Conservation (phyloP, 1,284 basidiomycete species). For the Fomitopsis pinicola region DNA sequence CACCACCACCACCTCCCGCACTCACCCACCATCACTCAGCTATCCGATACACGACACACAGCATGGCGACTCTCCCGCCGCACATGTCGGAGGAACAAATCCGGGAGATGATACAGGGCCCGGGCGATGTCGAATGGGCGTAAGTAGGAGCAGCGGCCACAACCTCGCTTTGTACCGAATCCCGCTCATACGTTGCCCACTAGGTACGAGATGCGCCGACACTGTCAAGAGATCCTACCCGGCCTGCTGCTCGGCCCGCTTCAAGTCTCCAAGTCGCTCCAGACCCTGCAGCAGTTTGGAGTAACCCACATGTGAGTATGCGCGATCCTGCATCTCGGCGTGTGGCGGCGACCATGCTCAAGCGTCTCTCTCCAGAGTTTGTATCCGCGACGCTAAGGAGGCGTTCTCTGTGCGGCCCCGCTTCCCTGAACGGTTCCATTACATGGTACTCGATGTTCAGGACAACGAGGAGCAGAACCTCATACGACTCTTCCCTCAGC, state of each 20-base stretch:
- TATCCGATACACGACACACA: background rate
- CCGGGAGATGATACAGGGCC: slow-evolving; percentile 65
- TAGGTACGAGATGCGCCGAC: slow-evolving; percentile 93
- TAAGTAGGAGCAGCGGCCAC: slow-evolving; percentile 23
- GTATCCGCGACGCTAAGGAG: slow-evolving; percentile 84
- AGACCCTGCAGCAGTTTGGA: slow-evolving; percentile 56
- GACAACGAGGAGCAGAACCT: slow-evolving; percentile 91
- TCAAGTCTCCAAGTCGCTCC: slow-evolving; percentile 78
- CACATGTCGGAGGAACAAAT: slow-evolving; percentile 44
- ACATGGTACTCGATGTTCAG: slow-evolving; percentile 82
- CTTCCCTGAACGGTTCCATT: slow-evolving; percentile 77
- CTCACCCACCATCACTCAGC: background rate
- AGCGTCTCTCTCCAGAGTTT: slow-evolving; percentile 43
- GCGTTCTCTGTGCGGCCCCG: slow-evolving; percentile 84
- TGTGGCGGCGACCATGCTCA: background rate
- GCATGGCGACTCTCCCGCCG: background rate
- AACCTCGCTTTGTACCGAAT: background rate
- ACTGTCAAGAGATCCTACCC: slow-evolving; percentile 90
- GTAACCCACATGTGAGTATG: slow-evolving; percentile 84
- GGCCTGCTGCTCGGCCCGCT: slow-evolving; percentile 85
- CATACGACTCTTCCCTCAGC: slow-evolving; percentile 79
- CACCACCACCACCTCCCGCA: background rate
- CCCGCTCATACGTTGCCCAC: background rate
- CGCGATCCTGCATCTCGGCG: background rate
- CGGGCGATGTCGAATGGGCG: slow-evolving; percentile 78